Conservation (phyloP, 2,329 filamentous ascomycete genomes). For the Hyphodiscus sp. region DNA sequence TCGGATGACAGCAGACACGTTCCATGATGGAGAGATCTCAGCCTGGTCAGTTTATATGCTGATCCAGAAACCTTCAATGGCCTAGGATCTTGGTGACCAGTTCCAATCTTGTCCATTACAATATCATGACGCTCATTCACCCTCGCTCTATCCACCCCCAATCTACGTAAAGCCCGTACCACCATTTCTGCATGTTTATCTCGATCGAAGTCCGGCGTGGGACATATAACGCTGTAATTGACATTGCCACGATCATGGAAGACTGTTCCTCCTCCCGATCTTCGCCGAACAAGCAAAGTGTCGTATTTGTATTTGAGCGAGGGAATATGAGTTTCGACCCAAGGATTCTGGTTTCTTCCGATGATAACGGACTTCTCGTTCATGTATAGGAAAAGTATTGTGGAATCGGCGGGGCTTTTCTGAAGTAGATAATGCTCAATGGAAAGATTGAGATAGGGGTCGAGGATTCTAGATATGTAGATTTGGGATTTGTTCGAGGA, state of each 20-base stretch:
- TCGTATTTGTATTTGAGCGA: constrained; percentile 38
- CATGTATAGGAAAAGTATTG: constrained; percentile 78
- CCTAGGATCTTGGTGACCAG: constrained; percentile 7
- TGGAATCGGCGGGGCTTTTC: constrained; percentile 63
- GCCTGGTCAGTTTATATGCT: constrained; percentile 84
- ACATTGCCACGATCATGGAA: constrained; percentile 92
- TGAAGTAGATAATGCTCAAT: constrained; percentile 88
- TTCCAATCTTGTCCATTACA: constrained; percentile 52
- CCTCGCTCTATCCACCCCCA: constrained; percentile 53
- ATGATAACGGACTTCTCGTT: constrained; percentile 86
- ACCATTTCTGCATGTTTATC: constrained; percentile 91
- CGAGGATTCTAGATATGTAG: constrained; percentile 60
- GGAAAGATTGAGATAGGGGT: constrained; percentile 87
- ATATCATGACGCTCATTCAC: constrained; percentile 95
- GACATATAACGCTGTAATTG: constrained; percentile 90
- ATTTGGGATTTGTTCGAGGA: constrained; percentile 52
- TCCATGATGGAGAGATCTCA: constrained; percentile 82
- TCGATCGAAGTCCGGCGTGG: constrained; percentile 68
- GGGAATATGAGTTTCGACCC: constrained; percentile 78
- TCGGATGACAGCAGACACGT: constrained; percentile 78
- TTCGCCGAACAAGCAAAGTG: constrained; percentile 62
- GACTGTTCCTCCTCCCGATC: constrained; percentile 86
- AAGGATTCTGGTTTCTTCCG: constrained; percentile 96
- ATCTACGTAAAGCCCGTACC: constrained; percentile 64
- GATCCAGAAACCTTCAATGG: constrained; percentile 84